Evolutionary conservation across 2,329 filamentous ascomycete genomes (phyloP).

Genomic region (Fusarium algeriense): DNA sequence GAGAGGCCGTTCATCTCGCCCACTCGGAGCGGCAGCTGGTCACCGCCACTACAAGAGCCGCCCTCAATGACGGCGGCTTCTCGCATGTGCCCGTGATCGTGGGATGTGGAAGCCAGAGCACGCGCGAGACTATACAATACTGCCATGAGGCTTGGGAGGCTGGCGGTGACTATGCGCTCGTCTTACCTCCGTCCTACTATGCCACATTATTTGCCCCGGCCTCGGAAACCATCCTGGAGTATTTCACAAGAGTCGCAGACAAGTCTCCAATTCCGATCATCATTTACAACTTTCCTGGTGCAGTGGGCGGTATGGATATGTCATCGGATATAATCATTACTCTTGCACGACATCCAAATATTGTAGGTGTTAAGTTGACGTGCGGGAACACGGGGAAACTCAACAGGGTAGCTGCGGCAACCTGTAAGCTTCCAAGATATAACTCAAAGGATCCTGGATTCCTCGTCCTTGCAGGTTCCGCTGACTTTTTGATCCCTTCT

Average conservation of each 20-base stretch:
- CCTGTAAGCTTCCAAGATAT: slow-evolving; percentile 56
- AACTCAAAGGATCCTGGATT: slow-evolving; percentile 58
- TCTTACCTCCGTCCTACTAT: slow-evolving; percentile 84
- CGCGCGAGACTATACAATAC: slow-evolving; percentile 76
- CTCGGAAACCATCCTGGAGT: slow-evolving; percentile 67
- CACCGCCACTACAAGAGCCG: slow-evolving; percentile 76
- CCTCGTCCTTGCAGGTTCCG: slow-evolving; percentile 78
- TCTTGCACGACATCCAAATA: slow-evolving; percentile 72
- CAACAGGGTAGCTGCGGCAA: slow-evolving; percentile 71
- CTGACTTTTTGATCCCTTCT: slow-evolving; percentile 78
- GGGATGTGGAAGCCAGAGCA: slow-evolving; percentile 80
- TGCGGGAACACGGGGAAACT: slow-evolving; percentile 79
- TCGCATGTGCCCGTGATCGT: slow-evolving; percentile 78
- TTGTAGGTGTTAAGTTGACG: slow-evolving; percentile 76
- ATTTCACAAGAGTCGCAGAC: slow-evolving; percentile 74
- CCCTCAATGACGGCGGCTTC: slow-evolving; percentile 74
- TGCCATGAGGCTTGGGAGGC: slow-evolving; percentile 76
- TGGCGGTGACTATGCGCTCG: slow-evolving; percentile 80
- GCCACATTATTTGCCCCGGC: slow-evolving; percentile 70
- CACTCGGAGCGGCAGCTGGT: slow-evolving; percentile 77
- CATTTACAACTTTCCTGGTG: slow-evolving; percentile 78
- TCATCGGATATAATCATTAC: slow-evolving; percentile 72
- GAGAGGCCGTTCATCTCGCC: slow-evolving; percentile 83
- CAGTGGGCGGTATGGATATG: slow-evolving; percentile 72
- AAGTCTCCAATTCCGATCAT: slow-evolving; percentile 73